These are phyloP conservation scores for Pilobolus umbonatus DNA, from an alignment of 192 early-diverging fungal genomes.

Conservation along the genomic window DNA sequence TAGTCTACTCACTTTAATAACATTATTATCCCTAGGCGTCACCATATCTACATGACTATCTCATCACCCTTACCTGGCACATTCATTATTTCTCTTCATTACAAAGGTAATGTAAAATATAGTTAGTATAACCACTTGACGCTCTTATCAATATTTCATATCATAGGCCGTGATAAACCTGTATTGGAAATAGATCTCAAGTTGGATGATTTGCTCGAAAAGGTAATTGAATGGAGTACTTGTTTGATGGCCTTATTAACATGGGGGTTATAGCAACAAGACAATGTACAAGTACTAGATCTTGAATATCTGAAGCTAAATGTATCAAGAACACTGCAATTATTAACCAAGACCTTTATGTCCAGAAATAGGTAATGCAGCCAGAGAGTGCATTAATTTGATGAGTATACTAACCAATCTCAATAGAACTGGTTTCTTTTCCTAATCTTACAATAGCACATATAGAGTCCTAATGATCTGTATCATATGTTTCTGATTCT, in stretches of 20 bases:
- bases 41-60: conserved; percentile 86
- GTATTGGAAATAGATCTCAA: conserved; percentile 95
- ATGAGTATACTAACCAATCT: background rate
- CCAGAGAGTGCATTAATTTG: background rate
- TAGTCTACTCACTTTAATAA: no score
- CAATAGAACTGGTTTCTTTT: conserved; percentile 22
- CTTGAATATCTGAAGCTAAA: conserved; percentile 91
- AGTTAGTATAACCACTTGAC: background rate
- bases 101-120: conserved; percentile 56
- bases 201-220: conserved; percentile 75
- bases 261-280: conserved; percentile 66
- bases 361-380: conserved; percentile 37
- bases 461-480: no score
- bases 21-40: no score
- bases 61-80: conserved; percentile 81
- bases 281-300: conserved; percentile 77
- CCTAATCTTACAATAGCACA: no score
- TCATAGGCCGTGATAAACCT: conserved; percentile 81
- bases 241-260: background rate
- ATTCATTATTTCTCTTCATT: conserved; percentile 85
- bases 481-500: no score
- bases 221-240: conserved; percentile 32
- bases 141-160: conserved; percentile 31
- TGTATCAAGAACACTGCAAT: conserved; percentile 68
- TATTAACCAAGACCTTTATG: conserved; percentile 80